A percentile compares a stretch with the other conserved stretches of the same genome.
Evolutionary conservation across 805 yeast genomes (phyloP).

Genomic region (Brettanomyces nanus): DNA sequence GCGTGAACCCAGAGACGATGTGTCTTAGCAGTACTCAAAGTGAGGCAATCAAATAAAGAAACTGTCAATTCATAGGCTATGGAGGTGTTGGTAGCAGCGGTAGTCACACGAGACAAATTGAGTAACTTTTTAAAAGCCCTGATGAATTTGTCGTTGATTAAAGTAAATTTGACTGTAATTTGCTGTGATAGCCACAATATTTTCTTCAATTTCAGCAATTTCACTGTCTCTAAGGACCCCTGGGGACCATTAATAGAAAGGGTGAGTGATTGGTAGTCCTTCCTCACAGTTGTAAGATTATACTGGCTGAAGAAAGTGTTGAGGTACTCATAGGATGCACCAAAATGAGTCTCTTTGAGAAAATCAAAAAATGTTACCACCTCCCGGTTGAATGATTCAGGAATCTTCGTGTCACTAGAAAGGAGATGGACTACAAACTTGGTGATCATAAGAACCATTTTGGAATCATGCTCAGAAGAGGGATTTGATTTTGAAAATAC

Average conservation of each 20-base stretch:
- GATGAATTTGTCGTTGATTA: slow-evolving; percentile 17
- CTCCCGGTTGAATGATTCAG: slow-evolving; percentile 12
- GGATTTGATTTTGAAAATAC: slow-evolving; percentile 1
- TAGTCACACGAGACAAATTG: slow-evolving; percentile 22
- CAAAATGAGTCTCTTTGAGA: slow-evolving; percentile 8
- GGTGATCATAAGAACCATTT: slow-evolving; percentile 15
- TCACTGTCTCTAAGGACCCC: slow-evolving; percentile 12
- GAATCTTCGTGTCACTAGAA: slow-evolving; percentile 6
- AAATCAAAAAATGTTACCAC: slow-evolving; percentile 11
- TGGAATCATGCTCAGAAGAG: slow-evolving; percentile 7
- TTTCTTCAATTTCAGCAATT: slow-evolving; percentile 19
- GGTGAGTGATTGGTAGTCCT: slow-evolving; percentile 11
- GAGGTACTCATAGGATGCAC: slow-evolving; percentile 12
- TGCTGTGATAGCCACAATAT: slow-evolving; percentile 26
- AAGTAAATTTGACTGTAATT: slow-evolving; percentile 17
- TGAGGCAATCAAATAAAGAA: slow-evolving; percentile 21
- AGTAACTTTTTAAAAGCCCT: slow-evolving; percentile 21
- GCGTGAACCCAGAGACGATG: slow-evolving; percentile 20
- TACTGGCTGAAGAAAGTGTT: slow-evolving; percentile 10
- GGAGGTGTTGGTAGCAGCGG: slow-evolving; percentile 22
- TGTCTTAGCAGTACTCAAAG: slow-evolving; percentile 14
- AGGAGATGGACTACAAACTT: slow-evolving; percentile 18
- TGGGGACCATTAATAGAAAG: slow-evolving; percentile 6
- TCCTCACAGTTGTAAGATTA: slow-evolving; percentile 14
- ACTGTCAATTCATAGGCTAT: slow-evolving; percentile 22